Conservation (phyloP, 2,329 filamentous ascomycete genomes). For the Tolypocladium paradoxum region DNA sequence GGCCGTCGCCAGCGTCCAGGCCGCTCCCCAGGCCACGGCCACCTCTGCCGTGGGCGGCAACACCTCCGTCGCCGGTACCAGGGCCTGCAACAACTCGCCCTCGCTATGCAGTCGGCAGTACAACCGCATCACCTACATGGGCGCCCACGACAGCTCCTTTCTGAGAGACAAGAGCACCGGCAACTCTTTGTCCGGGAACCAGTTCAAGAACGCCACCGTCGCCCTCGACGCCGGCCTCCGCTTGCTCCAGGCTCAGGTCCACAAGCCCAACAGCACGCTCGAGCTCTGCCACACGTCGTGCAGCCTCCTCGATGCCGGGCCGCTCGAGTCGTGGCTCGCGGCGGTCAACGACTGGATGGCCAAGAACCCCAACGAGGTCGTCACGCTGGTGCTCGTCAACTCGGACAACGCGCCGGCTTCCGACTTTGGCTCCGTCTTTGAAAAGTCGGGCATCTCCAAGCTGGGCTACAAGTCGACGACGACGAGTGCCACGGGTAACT, state of each 20-base stretch:
- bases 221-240: constrained; percentile 63
- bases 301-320: constrained; percentile 56
- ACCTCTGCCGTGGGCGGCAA: neutral
- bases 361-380: constrained; percentile 59
- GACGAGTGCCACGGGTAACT: constrained; percentile 32
- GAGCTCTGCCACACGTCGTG: constrained; percentile 63
- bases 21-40: constrained; percentile 11
- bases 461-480: constrained; percentile 49
- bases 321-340: constrained; percentile 51
- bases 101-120: constrained; percentile 60
- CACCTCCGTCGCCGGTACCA: constrained; percentile 6
- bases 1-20: constrained; percentile 11
- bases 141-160: constrained; percentile 66
- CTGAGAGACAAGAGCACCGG: constrained; percentile 51
- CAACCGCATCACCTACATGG: constrained; percentile 67
- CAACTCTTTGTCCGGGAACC: constrained; percentile 58
- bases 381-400: constrained; percentile 66
- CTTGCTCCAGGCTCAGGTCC: constrained; percentile 61
- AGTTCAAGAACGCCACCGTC: constrained; percentile 61
- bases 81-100: constrained; percentile 73
- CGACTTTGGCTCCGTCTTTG: constrained; percentile 43
- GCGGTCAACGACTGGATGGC: constrained; percentile 60
- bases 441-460: constrained; percentile 46
- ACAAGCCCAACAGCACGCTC: constrained; percentile 47
- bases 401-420: constrained; percentile 45